A percentile compares a stretch with the other conserved stretches of the same genome.
phyloP scores from a whole-genome alignment of 202 grass and related monocot species.

The Alloteropsis angusta region DNA sequence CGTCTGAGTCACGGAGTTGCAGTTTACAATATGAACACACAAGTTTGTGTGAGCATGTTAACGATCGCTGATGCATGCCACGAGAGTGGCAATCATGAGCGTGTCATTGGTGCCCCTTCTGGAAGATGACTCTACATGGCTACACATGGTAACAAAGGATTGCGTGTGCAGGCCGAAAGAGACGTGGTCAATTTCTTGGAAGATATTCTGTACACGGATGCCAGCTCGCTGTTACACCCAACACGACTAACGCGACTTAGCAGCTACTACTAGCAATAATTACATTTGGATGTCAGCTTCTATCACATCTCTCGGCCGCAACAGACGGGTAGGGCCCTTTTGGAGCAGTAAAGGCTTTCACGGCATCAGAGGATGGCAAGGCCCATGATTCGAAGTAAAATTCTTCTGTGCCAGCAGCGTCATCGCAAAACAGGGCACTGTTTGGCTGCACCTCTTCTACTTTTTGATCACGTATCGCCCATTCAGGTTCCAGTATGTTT shows the following conservation, averaged over 20 bases:
- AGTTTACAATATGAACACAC: not conserved
- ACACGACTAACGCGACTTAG: not conserved
- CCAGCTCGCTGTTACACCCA: not conserved
- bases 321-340: not conserved
- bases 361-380: not conserved
- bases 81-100: not conserved
- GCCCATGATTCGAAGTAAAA: not conserved
- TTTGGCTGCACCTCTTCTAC: not conserved
- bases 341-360: slow-evolving; percentile 6
- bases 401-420: slow-evolving; percentile 3
- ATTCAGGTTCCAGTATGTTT: slow-evolving; percentile 15
- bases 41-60: no score
- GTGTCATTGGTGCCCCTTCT: not conserved
- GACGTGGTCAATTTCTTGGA: slow-evolving; percentile 8
- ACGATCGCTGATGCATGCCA: not conserved
- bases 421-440: not conserved
- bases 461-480: not conserved
- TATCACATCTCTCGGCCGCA: not conserved
- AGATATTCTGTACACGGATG: slow-evolving; percentile 28
- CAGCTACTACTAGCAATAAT: not conserved
- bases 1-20: not conserved
- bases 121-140: not conserved
- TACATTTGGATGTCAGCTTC: slow-evolving; percentile 14
- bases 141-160: not conserved
- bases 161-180: not conserved